Conservation (phyloP, 345 rosid species). For the Boechera divaricarpa region DNA sequence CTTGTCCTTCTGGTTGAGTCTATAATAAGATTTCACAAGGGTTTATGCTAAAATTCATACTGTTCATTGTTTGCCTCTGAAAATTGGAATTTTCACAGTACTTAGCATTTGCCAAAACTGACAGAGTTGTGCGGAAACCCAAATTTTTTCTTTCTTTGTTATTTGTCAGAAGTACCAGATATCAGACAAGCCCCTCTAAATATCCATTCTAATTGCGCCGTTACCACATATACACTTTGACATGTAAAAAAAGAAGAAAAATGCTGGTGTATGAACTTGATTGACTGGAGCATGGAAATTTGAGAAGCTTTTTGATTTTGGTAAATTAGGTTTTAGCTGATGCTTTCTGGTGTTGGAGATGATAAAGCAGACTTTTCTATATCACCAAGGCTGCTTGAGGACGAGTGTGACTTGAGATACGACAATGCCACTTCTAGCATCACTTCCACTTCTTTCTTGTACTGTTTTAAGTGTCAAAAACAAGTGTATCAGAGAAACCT, state of each 20-base stretch:
- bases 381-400: conserved; percentile 27
- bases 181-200: conserved; percentile 14
- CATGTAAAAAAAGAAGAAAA: conserved; percentile 13
- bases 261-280: not conserved
- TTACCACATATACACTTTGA: conserved; percentile 32
- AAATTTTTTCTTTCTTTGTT: conserved; percentile 18
- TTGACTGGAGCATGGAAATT: not conserved
- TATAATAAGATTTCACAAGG: conserved; percentile 19
- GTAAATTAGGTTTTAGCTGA: conserved; percentile 22
- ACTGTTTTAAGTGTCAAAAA: conserved; percentile 47
- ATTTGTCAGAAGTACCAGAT: conserved; percentile 9
- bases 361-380: conserved; percentile 22
- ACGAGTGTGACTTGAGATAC: conserved; percentile 46
- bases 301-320: conserved; percentile 13
- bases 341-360: conserved; percentile 37
- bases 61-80: not conserved
- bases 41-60: not conserved
- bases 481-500: conserved; percentile 7
- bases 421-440: conserved; percentile 65
- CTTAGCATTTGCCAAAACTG: not conserved
- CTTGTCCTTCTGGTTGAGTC: not conserved
- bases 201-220: conserved; percentile 16
- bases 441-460: conserved; percentile 86
- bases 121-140: not conserved
- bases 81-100: not conserved